Evolutionary conservation across 805 yeast genomes (phyloP).

Genomic region (Kodamaea kakaduensis): DNA sequence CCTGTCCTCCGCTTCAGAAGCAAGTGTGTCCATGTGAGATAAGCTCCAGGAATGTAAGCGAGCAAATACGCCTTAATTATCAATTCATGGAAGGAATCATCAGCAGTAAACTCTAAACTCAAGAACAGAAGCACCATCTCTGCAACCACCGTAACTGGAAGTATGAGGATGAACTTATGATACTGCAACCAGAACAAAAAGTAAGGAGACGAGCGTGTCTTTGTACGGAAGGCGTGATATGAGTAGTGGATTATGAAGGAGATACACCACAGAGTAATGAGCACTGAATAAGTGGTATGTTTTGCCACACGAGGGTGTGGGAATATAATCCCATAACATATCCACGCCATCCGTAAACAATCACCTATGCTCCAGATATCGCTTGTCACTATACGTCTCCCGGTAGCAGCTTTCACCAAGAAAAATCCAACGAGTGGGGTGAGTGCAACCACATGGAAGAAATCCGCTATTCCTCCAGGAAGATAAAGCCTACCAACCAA

Average conservation of each 20-base stretch:
- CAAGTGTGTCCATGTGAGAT: constrained; percentile 32
- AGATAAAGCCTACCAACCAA: constrained; percentile 61
- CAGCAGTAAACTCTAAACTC: constrained; percentile 29
- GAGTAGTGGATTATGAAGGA: constrained; percentile 29
- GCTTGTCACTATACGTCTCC: neutral
- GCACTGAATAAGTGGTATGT: constrained; percentile 37
- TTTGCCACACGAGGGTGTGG: constrained; percentile 41
- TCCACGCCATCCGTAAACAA: constrained; percentile 32
- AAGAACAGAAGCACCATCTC: constrained; percentile 36
- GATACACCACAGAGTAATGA: constrained; percentile 36
- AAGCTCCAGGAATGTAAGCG: constrained; percentile 34
- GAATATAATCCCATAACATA: constrained; percentile 40
- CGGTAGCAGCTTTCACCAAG: constrained; percentile 14
- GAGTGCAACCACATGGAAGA: constrained; percentile 43
- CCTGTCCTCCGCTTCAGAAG: constrained; percentile 16
- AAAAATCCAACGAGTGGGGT: constrained; percentile 24
- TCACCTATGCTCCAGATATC: constrained; percentile 29
- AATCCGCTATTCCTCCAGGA: constrained; percentile 71
- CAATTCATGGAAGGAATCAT: constrained; percentile 20
- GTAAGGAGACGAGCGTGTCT: constrained; percentile 33
- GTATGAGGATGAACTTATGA: constrained; percentile 30
- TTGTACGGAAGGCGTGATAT: constrained; percentile 34
- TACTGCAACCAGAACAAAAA: constrained; percentile 36
- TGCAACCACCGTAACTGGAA: constrained; percentile 29
- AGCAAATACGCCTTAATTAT: constrained; percentile 24